Base-by-base conservation (phyloP, 257 asterid genomes). In the Penstemon newberryi region DNA sequence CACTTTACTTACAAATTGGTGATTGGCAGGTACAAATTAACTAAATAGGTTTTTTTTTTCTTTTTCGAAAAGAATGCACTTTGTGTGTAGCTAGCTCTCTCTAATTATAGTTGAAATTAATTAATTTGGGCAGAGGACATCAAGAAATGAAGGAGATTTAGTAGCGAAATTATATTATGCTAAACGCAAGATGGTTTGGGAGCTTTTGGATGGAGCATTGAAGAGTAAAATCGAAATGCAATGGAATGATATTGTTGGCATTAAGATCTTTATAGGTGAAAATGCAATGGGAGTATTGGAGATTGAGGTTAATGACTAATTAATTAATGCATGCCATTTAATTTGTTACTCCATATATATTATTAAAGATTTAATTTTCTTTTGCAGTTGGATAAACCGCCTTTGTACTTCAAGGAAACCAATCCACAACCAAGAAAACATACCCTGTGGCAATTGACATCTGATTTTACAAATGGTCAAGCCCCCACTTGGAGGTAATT, bases 111-210 rank as follows among this genome's bases (percentile, higher is more conserved):
- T 40, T 7, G 8, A 15, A 50, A 19, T 59, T 57, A 8, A 36
- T 12, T 15, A 15, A 15, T 15, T 15, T 15, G 18, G 18, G 64
- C 56, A 81, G 87, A 73, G 77, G 50, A 13, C 0, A 0, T 60
- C 81, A 1, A 53, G 5, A 6, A 38, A 77, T 8, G 85, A 78
- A 15, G 83, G 84, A 5, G 77, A 87, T 51, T 72, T 87, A 54
- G 54, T 63, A 1, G 84, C 82, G 0, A 84, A 87, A 65, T 51
- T 76, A 8, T 87, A 84, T 70, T 84, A 46, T 15, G 78, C 83
- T 0, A 84, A 80, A 59, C 51, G 56, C 11, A 80, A 72, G 63
- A 25, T 87, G 56, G 83, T 82, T 0, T 87, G 94, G 94, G 94
- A 87, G 64, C 25, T 84, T 50, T 39, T 87, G 3, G 83, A 73